Conservation (phyloP, 257 asterid genomes). For the Vinca minor region DNA sequence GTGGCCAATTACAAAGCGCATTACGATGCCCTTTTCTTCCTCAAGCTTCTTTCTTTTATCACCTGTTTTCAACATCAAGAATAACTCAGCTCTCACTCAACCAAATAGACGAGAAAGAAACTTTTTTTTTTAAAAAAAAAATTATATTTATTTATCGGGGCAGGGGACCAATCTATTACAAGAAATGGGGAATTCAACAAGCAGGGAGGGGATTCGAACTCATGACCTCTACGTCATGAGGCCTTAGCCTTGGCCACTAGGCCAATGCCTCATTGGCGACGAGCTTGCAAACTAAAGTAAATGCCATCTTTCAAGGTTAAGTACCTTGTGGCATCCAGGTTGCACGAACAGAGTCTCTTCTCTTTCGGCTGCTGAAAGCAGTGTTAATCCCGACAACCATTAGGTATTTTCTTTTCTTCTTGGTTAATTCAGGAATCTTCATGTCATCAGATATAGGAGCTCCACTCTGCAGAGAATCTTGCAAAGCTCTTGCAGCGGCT, state of each 20-base stretch:
- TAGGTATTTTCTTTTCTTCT: conserved; percentile 60
- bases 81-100: conserved; percentile 7
- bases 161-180: no score
- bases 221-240: no score
- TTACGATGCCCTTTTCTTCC: conserved; percentile 52
- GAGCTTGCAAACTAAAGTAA: background rate
- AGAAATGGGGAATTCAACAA: no score
- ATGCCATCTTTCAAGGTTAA: conserved; percentile 10
- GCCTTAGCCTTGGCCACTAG: no score
- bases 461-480: conserved; percentile 71
- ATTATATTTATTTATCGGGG: no score
- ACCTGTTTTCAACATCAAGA: conserved; percentile 32
- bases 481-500: conserved; percentile 78
- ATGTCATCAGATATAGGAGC: conserved; percentile 73
- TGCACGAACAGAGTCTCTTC: conserved; percentile 85
- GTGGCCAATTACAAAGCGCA: conserved; percentile 57
- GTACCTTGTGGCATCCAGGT: conserved; percentile 91
- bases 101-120: conserved; percentile 11
- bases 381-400: conserved; percentile 82
- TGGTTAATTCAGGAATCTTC: conserved; percentile 54
- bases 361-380: conserved; percentile 86
- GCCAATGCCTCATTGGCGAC: no score
- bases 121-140: no score
- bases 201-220: no score
- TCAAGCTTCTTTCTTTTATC: conserved; percentile 49